Conservation (phyloP, 2,329 filamentous ascomycete genomes). For the Teratosphaeriaceae sp. region DNA sequence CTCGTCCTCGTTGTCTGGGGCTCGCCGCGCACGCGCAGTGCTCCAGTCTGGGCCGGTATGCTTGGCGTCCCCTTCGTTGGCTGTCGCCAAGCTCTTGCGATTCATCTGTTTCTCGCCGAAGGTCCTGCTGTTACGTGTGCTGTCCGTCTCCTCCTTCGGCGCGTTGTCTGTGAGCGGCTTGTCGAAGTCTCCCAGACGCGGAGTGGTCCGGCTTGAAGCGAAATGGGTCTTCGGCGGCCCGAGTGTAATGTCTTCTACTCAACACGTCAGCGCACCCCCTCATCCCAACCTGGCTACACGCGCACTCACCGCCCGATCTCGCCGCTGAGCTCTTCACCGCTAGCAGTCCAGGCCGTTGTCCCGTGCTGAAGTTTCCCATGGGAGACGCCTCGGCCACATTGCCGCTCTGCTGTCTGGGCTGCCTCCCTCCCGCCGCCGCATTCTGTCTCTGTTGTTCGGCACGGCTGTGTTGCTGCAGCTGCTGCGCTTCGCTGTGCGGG, state of each 20-base stretch:
- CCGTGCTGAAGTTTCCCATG: slow-evolving; percentile 32
- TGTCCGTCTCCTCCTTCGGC: slow-evolving; percentile 33
- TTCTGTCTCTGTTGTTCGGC: slow-evolving; percentile 10
- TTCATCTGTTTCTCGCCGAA: slow-evolving; percentile 38
- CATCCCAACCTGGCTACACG: neutral
- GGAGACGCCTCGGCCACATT: slow-evolving; percentile 21
- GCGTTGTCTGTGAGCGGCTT: slow-evolving; percentile 28
- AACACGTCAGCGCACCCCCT: slow-evolving; percentile 33
- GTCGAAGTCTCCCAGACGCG: slow-evolving; percentile 28
- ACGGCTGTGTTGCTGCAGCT: slow-evolving; percentile 13
- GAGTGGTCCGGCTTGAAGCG: slow-evolving; percentile 61
- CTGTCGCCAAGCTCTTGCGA: slow-evolving; percentile 30
- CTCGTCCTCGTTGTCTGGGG: slow-evolving; percentile 42
- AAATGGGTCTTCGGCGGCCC: slow-evolving; percentile 80
- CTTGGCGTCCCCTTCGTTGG: slow-evolving; percentile 31
- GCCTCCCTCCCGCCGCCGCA: slow-evolving; percentile 1
- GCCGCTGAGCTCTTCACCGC: slow-evolving; percentile 18
- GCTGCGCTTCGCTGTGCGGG: slow-evolving; percentile 28
- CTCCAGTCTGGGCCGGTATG: slow-evolving; percentile 67
- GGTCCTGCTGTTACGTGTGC: slow-evolving; percentile 31
- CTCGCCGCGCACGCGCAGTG: slow-evolving; percentile 60
- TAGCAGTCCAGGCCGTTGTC: slow-evolving; percentile 25
- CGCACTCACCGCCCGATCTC: slow-evolving; percentile 21
- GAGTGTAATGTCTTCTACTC: slow-evolving; percentile 74
- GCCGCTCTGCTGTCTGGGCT: slow-evolving; percentile 10